Percentiles rank a stretch among this genome's conserved stretches.
Conservation (phyloP, 805 yeast genomes). For the Isabelozyma pseudorhagii region DNA sequence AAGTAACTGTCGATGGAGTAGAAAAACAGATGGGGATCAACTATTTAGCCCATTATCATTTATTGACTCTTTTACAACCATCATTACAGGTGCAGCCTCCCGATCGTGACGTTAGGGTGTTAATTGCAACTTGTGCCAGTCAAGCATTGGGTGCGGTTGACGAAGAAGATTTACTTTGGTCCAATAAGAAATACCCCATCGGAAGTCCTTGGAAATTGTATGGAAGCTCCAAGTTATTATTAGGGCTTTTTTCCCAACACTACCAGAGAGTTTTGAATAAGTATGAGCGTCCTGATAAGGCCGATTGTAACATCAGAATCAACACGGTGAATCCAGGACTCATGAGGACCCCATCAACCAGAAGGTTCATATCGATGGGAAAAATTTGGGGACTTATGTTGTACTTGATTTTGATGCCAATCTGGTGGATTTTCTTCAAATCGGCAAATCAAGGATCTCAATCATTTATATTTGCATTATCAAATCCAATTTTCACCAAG, state of each 20-base stretch:
- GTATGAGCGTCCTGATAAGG: slow-evolving; percentile 66
- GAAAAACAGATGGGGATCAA: slow-evolving; percentile 84
- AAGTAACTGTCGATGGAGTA: slow-evolving; percentile 73
- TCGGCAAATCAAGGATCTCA: slow-evolving; percentile 79
- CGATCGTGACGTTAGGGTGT: slow-evolving; percentile 85
- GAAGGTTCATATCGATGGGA: slow-evolving; percentile 77
- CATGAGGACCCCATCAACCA: slow-evolving; percentile 83
- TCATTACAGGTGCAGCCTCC: slow-evolving; percentile 86
- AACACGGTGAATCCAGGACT: slow-evolving; percentile 88
- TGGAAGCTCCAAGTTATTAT: slow-evolving; percentile 77
- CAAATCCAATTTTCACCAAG: slow-evolving; percentile 66
- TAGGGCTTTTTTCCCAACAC: slow-evolving; percentile 74
- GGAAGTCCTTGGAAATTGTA: slow-evolving; percentile 69
- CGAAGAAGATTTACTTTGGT: slow-evolving; percentile 63
- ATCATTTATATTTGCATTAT: slow-evolving; percentile 62
- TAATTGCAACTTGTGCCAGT: slow-evolving; percentile 74
- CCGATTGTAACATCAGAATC: slow-evolving; percentile 66
- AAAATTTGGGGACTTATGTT: slow-evolving; percentile 56
- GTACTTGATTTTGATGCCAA: slow-evolving; percentile 70
- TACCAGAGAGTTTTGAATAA: slow-evolving; percentile 62
- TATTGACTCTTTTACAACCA: slow-evolving; percentile 78
- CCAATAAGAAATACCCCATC: slow-evolving; percentile 52
- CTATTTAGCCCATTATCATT: slow-evolving; percentile 77
- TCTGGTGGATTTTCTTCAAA: slow-evolving; percentile 80
- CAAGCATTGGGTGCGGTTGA: slow-evolving; percentile 69